Conservation (phyloP, 129 eudicot species). For the Logfia minima region DNA sequence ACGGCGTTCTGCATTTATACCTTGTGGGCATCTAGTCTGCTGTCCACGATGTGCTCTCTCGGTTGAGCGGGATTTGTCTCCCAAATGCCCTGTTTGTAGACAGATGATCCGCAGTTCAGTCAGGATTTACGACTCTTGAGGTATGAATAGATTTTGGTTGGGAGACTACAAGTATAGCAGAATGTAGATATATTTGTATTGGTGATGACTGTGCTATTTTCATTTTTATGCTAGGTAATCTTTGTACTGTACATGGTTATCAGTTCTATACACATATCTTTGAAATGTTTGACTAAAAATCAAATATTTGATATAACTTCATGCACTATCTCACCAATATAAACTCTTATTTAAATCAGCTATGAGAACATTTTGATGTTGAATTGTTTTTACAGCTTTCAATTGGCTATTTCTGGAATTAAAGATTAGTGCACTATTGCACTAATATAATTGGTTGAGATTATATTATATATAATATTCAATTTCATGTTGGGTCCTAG, state of each 20-base stretch:
- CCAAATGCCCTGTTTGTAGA: conserved; percentile 91
- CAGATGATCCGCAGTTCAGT: conserved; percentile 64
- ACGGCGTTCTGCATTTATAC: conserved; percentile 75
- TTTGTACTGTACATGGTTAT: background rate
- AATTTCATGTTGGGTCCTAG: no score
- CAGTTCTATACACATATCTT: background rate
- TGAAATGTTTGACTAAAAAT: background rate
- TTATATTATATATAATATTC: no score
- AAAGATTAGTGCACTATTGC: no score
- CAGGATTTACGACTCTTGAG: conserved; percentile 76
- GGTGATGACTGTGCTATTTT: background rate
- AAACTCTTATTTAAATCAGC: background rate
- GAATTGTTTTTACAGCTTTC: background rate
- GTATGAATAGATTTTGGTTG: conserved; percentile 10
- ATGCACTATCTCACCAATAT: background rate
- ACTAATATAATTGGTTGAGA: no score
- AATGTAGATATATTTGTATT: conserved; percentile 19
- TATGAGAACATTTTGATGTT: background rate
- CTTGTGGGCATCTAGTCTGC: conserved; percentile 88
- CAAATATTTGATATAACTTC: background rate
- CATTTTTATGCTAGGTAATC: background rate
- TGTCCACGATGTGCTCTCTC: conserved; percentile 77
- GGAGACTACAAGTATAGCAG: conserved; percentile 6
- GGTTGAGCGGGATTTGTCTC: conserved; percentile 65
- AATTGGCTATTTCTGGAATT: background rate